Evolutionary conservation across 192 early-diverging fungal genomes (phyloP).

Genomic region (Thamnidium elegans): DNA sequence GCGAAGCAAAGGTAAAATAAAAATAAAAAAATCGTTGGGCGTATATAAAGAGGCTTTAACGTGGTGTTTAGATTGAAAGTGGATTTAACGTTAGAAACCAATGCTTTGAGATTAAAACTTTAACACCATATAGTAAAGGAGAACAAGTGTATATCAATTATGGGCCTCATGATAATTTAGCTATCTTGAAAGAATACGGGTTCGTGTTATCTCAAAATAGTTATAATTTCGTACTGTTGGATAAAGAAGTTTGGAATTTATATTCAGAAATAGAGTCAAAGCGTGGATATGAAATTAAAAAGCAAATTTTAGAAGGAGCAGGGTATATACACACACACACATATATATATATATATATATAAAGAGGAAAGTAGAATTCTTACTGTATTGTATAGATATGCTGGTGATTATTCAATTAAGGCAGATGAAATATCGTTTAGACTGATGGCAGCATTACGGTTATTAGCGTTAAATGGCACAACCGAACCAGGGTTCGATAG

Average conservation of each 20-base stretch:
- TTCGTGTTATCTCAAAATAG: slow-evolving; percentile 52
- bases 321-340: slow-evolving; percentile 19
- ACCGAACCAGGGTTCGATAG: slow-evolving; percentile 26
- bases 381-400: too few species aligned
- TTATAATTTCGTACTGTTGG: slow-evolving; percentile 49
- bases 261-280: slow-evolving; percentile 33
- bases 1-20: slow-evolving; percentile 46
- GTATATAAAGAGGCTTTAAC: too few species aligned
- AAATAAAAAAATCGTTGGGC: neutral
- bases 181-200: slow-evolving; percentile 56
- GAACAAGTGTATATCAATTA: slow-evolving; percentile 55
- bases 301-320: slow-evolving; percentile 39
- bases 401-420: slow-evolving; percentile 49
- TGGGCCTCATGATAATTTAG: slow-evolving; percentile 56
- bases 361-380: too few species aligned
- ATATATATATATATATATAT: too few species aligned
- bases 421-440: slow-evolving; percentile 49
- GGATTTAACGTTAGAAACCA: slow-evolving; percentile 45
- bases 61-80: slow-evolving; percentile 42
- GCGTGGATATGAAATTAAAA: slow-evolving; percentile 32
- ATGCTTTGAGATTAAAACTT: slow-evolving; percentile 56
- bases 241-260: slow-evolving; percentile 45
- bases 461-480: slow-evolving; percentile 34
- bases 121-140: slow-evolving; percentile 5
- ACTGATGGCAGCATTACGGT: slow-evolving; percentile 43